Conservation (phyloP, 495 filamentous ascomycete species). For the Lasiosphaeriaceae sp. region DNA sequence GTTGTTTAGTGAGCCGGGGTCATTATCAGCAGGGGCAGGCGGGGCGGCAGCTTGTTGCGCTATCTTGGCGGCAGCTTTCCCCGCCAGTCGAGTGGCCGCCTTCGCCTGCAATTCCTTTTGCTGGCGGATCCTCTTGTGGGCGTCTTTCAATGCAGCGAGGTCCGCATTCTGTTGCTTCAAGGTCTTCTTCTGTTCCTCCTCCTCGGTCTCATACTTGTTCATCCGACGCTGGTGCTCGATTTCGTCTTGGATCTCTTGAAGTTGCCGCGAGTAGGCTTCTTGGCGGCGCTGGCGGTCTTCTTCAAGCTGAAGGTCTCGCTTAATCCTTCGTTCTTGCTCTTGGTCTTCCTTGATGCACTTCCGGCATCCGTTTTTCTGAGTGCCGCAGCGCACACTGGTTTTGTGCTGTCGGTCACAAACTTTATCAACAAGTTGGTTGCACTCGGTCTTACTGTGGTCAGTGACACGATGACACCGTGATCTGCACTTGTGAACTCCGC, state of each 20-base stretch:
- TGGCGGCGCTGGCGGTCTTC: constrained; percentile 47
- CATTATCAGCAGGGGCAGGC: background rate
- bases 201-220: constrained; percentile 42
- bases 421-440: constrained; percentile 42
- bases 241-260: constrained; percentile 57
- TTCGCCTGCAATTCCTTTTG: constrained; percentile 11
- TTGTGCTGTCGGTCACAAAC: constrained; percentile 54
- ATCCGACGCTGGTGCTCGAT: constrained; percentile 49
- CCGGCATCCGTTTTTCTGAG: constrained; percentile 34
- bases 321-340: constrained; percentile 37
- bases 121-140: constrained; percentile 6
- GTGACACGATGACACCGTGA: constrained; percentile 59
- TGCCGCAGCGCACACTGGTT: constrained; percentile 26
- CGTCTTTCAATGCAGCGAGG: constrained; percentile 19
- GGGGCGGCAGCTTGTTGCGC: background rate
- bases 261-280: constrained; percentile 41
- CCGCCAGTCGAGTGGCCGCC: background rate
- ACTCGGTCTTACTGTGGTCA: constrained; percentile 65
- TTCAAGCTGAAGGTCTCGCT: constrained; percentile 54
- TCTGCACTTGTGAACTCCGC: constrained; percentile 58
- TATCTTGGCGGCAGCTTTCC: background rate
- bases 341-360: constrained; percentile 51
- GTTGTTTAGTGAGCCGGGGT: background rate
- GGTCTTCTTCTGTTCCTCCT: constrained; percentile 39
- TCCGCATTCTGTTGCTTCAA: constrained; percentile 40